Percentiles rank a stretch among this genome's conserved stretches.
These are phyloP conservation scores for Tieghemostelium lacteum DNA, from an alignment of 78 protist species.

Conservation along the genomic window DNA sequence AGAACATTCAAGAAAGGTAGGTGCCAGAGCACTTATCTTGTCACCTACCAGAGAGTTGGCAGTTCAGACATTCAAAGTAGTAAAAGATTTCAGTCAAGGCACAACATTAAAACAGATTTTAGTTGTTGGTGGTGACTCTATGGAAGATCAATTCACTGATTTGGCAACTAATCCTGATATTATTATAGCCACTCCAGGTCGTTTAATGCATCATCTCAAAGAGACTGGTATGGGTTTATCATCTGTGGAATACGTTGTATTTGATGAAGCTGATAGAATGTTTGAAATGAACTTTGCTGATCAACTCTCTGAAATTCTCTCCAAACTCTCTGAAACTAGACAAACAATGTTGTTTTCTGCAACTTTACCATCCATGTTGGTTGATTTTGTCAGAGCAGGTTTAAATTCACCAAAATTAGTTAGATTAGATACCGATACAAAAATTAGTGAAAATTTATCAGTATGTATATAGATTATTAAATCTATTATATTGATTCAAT, in stretches of 20 bases:
- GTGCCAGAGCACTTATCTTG: slow-evolving; percentile 93
- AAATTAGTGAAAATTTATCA: slow-evolving; percentile 87
- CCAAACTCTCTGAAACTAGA: slow-evolving; percentile 77
- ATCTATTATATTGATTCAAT: background rate
- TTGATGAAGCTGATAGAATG: slow-evolving; percentile 99
- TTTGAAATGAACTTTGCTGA: slow-evolving; percentile 98
- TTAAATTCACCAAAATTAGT: slow-evolving; percentile 92
- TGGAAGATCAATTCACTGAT: slow-evolving; percentile 92
- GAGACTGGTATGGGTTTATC: slow-evolving; percentile 83
- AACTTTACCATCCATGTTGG: slow-evolving; percentile 95
- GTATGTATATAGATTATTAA: background rate
- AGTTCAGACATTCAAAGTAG: slow-evolving; percentile 92
- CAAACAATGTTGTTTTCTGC: slow-evolving; percentile 98
- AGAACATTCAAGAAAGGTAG: slow-evolving; percentile 88
- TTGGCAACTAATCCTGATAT: slow-evolving; percentile 96
- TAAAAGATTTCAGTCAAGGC: slow-evolving; percentile 84
- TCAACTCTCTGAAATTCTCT: slow-evolving; percentile 91
- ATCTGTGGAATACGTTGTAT: slow-evolving; percentile 89
- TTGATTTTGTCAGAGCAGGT: slow-evolving; percentile 94
- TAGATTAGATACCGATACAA: slow-evolving; percentile 95
- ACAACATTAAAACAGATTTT: slow-evolving; percentile 80
- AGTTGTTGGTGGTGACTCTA: slow-evolving; percentile 97
- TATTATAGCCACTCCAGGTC: slow-evolving; percentile 99
- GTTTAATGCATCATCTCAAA: slow-evolving; percentile 94
- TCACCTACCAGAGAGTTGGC: slow-evolving; percentile 99